phyloP scores from a whole-genome alignment of 495 filamentous ascomycete genomes.

The Ascodesmis nigricans region DNA sequence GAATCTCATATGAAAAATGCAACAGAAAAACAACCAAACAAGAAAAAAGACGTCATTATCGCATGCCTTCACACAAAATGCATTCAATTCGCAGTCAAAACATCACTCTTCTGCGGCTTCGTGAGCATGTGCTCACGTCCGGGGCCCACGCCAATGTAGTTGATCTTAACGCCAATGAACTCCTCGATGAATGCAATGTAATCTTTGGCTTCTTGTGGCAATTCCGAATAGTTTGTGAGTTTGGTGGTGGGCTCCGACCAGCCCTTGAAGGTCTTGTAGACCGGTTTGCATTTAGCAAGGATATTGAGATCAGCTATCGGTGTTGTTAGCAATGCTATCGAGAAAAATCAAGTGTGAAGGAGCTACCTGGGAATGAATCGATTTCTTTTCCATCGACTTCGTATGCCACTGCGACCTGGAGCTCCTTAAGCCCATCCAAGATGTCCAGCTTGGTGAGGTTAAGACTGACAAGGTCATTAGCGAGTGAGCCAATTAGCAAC shows the following conservation, averaged over 20 bases:
- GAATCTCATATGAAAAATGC: too few relatives aligned
- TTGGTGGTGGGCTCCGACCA: constrained; percentile 53
- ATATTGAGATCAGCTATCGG: constrained; percentile 35
- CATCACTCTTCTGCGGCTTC: constrained; percentile 6
- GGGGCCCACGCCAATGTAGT: constrained; percentile 64
- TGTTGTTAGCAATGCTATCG: background rate
- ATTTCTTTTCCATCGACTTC: constrained; percentile 31
- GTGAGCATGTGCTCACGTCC: constrained; percentile 33
- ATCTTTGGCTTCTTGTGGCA: constrained; percentile 50
- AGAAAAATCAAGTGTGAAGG: background rate
- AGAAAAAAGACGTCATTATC: too few relatives aligned
- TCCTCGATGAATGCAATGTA: constrained; percentile 64
- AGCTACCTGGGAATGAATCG: constrained; percentile 33
- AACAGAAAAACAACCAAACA: too few relatives aligned
- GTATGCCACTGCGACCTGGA: constrained; percentile 63
- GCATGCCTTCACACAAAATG: too few relatives aligned
- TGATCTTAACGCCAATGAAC: constrained; percentile 45
- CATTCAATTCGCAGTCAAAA: too few relatives aligned
- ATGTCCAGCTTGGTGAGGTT: constrained; percentile 85
- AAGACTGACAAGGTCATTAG: constrained; percentile 24
- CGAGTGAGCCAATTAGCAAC: background rate
- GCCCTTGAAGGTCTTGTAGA: constrained; percentile 54
- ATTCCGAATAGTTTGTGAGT: constrained; percentile 34
- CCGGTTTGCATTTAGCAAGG: constrained; percentile 35
- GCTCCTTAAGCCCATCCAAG: constrained; percentile 57